Conservation (phyloP, 225 moss, liverwort and hornwort genomes). For the Straminergon stramineum region DNA sequence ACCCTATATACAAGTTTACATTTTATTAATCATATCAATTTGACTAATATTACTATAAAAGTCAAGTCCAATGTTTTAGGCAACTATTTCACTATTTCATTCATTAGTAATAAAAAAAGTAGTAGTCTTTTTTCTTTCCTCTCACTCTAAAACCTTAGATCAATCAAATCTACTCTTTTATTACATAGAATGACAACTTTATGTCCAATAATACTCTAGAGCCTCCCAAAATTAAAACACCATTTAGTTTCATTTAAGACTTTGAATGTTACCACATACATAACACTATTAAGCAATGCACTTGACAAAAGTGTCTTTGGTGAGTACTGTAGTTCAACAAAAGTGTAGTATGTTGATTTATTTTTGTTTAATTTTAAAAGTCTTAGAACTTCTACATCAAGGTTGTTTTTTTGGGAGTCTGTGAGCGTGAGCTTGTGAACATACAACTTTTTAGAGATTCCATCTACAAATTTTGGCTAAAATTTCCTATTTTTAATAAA, state of each 20-base stretch:
- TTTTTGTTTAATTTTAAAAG: neutral
- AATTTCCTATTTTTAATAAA: too few relatives aligned
- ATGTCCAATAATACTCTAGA: neutral
- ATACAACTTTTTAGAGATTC: too few relatives aligned
- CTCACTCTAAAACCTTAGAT: neutral
- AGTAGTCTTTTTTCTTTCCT: neutral
- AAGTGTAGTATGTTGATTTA: neutral
- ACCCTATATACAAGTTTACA: too few relatives aligned
- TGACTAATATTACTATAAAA: neutral
- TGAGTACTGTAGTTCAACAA: neutral
- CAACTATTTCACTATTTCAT: neutral
- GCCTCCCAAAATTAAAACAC: neutral
- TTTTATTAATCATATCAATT: neutral
- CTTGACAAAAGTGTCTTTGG: neutral
- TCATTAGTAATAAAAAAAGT: neutral
- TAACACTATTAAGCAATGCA: neutral
- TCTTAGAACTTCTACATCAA: neutral
- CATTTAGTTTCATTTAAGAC: neutral
- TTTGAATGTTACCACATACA: neutral
- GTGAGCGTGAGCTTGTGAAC: too few relatives aligned
- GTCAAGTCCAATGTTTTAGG: neutral
- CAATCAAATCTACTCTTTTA: neutral
- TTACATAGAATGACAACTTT: neutral
- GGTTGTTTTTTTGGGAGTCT: too few relatives aligned
- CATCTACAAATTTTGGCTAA: too few relatives aligned